A percentile compares a stretch with the other conserved stretches of the same genome.
Conservation (phyloP, 2,329 filamentous ascomycete species). For the Trematosphaeria pertusa region DNA sequence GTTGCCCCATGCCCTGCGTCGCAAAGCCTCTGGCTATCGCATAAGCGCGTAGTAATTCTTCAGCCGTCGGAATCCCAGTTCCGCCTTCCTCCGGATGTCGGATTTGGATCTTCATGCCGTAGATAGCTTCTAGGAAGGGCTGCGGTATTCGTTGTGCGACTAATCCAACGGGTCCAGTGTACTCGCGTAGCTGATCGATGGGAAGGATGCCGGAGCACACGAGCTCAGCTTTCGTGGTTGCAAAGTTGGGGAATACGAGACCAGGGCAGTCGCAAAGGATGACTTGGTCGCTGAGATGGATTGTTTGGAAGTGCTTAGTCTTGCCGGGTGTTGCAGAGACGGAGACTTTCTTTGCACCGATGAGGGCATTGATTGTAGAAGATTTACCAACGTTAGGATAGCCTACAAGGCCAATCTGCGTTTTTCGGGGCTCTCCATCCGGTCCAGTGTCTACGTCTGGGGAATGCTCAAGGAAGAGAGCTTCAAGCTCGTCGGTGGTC, state of each 20-base stretch:
- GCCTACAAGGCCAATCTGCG: slow-evolving; percentile 90
- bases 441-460: slow-evolving; percentile 62
- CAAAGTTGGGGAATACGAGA: slow-evolving; percentile 98
- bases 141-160: slow-evolving; percentile 87
- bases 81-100: slow-evolving; percentile 90
- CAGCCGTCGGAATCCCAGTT: slow-evolving; percentile 81
- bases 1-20: slow-evolving; percentile 86
- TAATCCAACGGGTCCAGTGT: slow-evolving; percentile 82
- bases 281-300: slow-evolving; percentile 88
- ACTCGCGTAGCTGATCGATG: slow-evolving; percentile 95
- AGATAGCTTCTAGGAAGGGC: slow-evolving; percentile 87
- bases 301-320: slow-evolving; percentile 99
- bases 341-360: slow-evolving; percentile 97
- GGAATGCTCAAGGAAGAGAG: slow-evolving; percentile 81
- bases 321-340: slow-evolving; percentile 97
- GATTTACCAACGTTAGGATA: slow-evolving; percentile 99
- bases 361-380: slow-evolving; percentile 98
- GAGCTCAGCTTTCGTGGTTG: slow-evolving; percentile 92
- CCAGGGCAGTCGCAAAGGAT: slow-evolving; percentile 97
- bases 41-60: slow-evolving; percentile 85
- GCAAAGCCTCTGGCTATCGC: slow-evolving; percentile 89
- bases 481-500: slow-evolving; percentile 90
- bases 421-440: slow-evolving; percentile 66
- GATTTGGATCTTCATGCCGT: slow-evolving; percentile 87
- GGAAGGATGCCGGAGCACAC: slow-evolving; percentile 94